Conservation (phyloP, 306 rosid species). For the Fragaria nilgerrensis region DNA sequence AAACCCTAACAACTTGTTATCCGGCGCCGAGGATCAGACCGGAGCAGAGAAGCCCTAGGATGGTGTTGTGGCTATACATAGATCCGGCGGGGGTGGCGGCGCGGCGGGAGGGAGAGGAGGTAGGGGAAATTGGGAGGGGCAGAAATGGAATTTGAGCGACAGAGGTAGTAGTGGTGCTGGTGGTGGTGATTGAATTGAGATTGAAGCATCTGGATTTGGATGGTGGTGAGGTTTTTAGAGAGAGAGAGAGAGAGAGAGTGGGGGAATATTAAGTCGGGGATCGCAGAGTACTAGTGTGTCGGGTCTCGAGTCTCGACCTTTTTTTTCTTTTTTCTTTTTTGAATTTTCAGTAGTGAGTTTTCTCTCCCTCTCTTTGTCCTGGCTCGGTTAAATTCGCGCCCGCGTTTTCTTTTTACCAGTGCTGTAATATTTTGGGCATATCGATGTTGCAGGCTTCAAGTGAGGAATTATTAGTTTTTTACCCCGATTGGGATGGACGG, state of each 20-base stretch:
- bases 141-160: constrained; percentile 17
- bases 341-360: neutral
- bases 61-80: constrained; percentile 38
- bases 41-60: constrained; percentile 49
- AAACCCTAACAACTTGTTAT: neutral
- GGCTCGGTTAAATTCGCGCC: neutral
- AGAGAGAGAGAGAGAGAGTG: constrained; percentile 8
- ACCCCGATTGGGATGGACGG: too few species aligned
- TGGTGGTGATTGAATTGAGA: constrained; percentile 17
- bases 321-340: neutral
- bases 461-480: too few species aligned
- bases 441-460: too few species aligned
- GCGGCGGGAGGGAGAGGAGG: constrained; percentile 6
- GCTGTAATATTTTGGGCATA: too few species aligned
- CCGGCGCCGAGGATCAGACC: constrained; percentile 46
- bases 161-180: neutral
- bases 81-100: constrained; percentile 9
- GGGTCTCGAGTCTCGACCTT: neutral
- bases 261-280: constrained; percentile 17
- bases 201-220: constrained; percentile 25
- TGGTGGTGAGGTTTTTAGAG: neutral
- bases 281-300: neutral
- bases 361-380: neutral
- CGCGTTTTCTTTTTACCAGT: too few species aligned
- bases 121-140: constrained; percentile 19